These are phyloP conservation scores for Pichia sp. DNA, from an alignment of 1,139 yeast species.

Conservation along the genomic window DNA sequence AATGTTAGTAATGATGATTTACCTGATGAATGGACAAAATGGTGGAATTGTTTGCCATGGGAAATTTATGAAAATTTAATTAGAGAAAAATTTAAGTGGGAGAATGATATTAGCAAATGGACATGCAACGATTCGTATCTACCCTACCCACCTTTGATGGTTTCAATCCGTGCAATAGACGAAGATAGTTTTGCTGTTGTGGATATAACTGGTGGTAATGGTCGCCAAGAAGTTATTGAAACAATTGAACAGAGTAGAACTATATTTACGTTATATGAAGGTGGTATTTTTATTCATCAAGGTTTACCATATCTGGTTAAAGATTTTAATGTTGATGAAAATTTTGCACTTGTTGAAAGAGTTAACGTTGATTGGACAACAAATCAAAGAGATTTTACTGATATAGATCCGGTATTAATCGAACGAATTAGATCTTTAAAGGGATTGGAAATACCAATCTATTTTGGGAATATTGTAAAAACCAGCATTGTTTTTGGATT, in stretches of 20 bases:
- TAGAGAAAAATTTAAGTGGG: conserved; percentile 36
- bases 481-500: conserved; percentile 85
- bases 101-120: conserved; percentile 36
- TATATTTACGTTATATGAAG: conserved; percentile 88
- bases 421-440: conserved; percentile 55
- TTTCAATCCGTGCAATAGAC: conserved; percentile 76
- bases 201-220: conserved; percentile 59
- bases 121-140: conserved; percentile 59
- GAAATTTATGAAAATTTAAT: conserved; percentile 33
- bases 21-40: conserved; percentile 14
- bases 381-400: conserved; percentile 83
- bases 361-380: conserved; percentile 95
- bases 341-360: conserved; percentile 74
- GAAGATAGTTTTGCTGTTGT: conserved; percentile 81
- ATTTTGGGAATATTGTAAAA: conserved; percentile 66
- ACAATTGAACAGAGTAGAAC: conserved; percentile 88
- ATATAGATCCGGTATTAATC: conserved; percentile 79
- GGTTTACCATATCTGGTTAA: conserved; percentile 84
- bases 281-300: conserved; percentile 91
- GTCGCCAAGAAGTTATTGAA: conserved; percentile 71
- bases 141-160: conserved; percentile 76
- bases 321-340: conserved; percentile 71
- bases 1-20: conserved; percentile 41
- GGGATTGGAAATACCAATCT: conserved; percentile 56
- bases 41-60: conserved; percentile 18